A percentile compares a stretch with the other conserved stretches of the same genome.
These are phyloP conservation scores for Rhodomyrtus psidioides DNA, from an alignment of 441 rosid genomes.

Conservation along the genomic window DNA sequence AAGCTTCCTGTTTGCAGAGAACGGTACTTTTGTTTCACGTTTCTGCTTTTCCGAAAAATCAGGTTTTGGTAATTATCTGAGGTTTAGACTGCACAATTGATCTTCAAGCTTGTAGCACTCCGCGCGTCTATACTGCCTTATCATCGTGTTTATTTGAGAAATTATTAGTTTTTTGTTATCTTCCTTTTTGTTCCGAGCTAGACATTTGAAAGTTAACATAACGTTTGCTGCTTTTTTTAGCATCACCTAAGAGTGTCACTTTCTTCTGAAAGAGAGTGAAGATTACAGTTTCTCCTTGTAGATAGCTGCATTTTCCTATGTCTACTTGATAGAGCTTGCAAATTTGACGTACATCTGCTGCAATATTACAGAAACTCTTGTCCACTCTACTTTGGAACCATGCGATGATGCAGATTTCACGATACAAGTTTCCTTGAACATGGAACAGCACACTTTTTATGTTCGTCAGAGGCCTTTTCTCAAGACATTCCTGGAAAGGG, in stretches of 20 bases:
- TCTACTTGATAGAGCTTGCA: background rate
- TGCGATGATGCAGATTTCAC: conserved; percentile 83
- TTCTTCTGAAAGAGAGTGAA: background rate
- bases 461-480: conserved; percentile 85
- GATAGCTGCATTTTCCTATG: background rate
- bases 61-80: background rate
- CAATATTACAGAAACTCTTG: conserved; percentile 73
- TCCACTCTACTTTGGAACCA: conserved; percentile 75
- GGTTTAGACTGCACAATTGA: background rate
- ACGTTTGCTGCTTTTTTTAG: background rate
- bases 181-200: background rate
- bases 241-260: background rate
- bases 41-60: background rate
- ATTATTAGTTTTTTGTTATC: background rate
- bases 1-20: background rate
- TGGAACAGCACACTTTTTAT: conserved; percentile 83
- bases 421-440: conserved; percentile 74
- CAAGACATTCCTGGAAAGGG: conserved; percentile 71
- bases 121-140: background rate
- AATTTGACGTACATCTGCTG: background rate
- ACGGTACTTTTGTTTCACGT: background rate
- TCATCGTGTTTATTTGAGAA: background rate
- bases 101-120: background rate
- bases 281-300: background rate
- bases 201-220: background rate